Percentiles rank a stretch among this genome's conserved stretches.
Evolutionary conservation across 2,329 filamentous ascomycete species (phyloP).

Genomic region (Colletotrichum lupini): DNA sequence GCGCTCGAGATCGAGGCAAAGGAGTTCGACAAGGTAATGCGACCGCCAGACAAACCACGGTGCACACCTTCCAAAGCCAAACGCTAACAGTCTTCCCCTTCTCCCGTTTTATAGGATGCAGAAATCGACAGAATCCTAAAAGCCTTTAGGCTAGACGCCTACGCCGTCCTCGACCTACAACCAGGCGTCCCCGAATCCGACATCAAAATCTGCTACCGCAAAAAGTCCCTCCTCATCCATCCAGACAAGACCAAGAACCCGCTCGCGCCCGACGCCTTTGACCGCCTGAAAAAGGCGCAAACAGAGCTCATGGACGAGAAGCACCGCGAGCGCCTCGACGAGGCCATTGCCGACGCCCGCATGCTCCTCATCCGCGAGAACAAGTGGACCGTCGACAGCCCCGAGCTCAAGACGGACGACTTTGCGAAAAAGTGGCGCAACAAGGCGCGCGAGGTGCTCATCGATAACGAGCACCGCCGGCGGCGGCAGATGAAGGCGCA

Average conservation of each 20-base stretch:
- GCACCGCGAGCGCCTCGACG: slow-evolving; percentile 85
- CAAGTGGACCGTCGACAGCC: slow-evolving; percentile 90
- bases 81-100: background rate
- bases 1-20: slow-evolving; percentile 86
- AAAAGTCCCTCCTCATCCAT: slow-evolving; percentile 98
- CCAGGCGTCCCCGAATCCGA: slow-evolving; percentile 95
- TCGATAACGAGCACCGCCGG: slow-evolving; percentile 90
- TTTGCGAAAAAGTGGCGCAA: slow-evolving; percentile 90
- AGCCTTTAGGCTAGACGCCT: slow-evolving; percentile 83
- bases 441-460: slow-evolving; percentile 88
- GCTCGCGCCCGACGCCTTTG: slow-evolving; percentile 92
- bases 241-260: slow-evolving; percentile 97
- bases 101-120: slow-evolving; percentile 71
- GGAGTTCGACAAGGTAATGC: slow-evolving; percentile 84
- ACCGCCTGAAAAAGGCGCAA: slow-evolving; percentile 95
- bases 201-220: slow-evolving; percentile 94
- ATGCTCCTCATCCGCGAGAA: slow-evolving; percentile 94
- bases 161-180: slow-evolving; percentile 94
- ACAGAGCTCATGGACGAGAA: slow-evolving; percentile 94
- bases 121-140: slow-evolving; percentile 95
- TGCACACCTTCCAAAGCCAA: background rate
- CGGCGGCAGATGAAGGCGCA: slow-evolving; percentile 89
- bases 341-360: slow-evolving; percentile 94
- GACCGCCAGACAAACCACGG: background rate
- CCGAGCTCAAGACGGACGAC: slow-evolving; percentile 84